Conservation (phyloP, 2,329 filamentous ascomycete genomes). For the Fonsecaea erecta region DNA sequence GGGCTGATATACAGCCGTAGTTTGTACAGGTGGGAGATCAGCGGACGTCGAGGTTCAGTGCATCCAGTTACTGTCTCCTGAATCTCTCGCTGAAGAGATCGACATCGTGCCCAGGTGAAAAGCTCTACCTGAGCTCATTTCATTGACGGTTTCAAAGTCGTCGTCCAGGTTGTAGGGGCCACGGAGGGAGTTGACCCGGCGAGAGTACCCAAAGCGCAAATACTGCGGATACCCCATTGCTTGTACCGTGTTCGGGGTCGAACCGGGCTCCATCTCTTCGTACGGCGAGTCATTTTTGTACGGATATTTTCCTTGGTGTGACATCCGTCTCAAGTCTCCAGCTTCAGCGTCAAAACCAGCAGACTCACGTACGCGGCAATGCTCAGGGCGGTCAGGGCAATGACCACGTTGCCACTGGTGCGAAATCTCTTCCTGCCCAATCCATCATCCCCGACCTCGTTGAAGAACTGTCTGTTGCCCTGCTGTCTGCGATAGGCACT, state of each 20-base stretch:
- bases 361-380: constrained; percentile 65
- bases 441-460: constrained; percentile 59
- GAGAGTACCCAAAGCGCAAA: not conserved
- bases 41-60: not conserved
- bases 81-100: not conserved
- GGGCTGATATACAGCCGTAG: no score
- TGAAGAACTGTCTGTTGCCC: constrained; percentile 91
- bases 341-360: constrained; percentile 61
- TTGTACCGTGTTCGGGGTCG: not conserved
- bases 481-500: constrained; percentile 85
- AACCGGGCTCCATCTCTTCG: not conserved
- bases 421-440: constrained; percentile 65
- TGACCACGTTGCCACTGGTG: constrained; percentile 69
- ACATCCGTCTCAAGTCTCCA: constrained; percentile 26
- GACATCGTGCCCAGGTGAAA: not conserved
- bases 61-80: not conserved
- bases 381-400: constrained; percentile 65
- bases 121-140: not conserved
- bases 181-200: not conserved
- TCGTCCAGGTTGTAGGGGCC: not conserved
- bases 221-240: not conserved
- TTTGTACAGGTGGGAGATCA: not conserved
- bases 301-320: not conserved
- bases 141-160: not conserved
- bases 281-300: not conserved